These are phyloP conservation scores for Capronia americana DNA, from an alignment of 2,329 filamentous ascomycete genomes.

Conservation along the genomic window DNA sequence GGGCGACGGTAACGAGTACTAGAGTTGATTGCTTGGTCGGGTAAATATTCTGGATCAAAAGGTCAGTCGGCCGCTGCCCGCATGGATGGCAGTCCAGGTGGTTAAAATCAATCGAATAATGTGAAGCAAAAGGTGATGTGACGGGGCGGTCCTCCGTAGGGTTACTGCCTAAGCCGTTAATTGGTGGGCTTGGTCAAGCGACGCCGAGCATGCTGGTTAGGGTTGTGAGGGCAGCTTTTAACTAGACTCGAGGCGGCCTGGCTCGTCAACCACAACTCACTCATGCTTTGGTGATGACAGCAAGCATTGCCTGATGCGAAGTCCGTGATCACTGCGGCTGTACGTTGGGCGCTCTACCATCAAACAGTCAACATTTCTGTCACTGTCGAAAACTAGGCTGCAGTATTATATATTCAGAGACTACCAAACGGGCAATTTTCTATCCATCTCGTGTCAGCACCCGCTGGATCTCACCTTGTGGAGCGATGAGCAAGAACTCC, in stretches of 20 bases:
- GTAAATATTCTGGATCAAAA: constrained; percentile 3
- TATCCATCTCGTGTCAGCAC: constrained; percentile 3
- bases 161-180: not conserved
- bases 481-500: not conserved
- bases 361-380: not conserved
- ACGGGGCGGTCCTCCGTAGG: not conserved
- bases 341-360: too few species aligned
- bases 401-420: not conserved
- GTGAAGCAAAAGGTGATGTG: not conserved
- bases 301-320: not conserved
- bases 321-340: not conserved
- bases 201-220: not conserved
- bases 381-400: not conserved
- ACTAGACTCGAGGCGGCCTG: not conserved
- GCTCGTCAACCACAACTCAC: not conserved
- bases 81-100: not conserved
- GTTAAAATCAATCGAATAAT: constrained; percentile 5
- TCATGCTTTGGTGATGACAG: not conserved
- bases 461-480: constrained; percentile 1
- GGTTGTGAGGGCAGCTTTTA: not conserved
- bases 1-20: not conserved
- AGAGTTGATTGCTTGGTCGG: not conserved
- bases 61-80: constrained; percentile 3
- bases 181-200: not conserved
- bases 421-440: not conserved